These are phyloP conservation scores for Apiospora hydei DNA, from an alignment of 2,329 filamentous ascomycete species.

Conservation along the genomic window DNA sequence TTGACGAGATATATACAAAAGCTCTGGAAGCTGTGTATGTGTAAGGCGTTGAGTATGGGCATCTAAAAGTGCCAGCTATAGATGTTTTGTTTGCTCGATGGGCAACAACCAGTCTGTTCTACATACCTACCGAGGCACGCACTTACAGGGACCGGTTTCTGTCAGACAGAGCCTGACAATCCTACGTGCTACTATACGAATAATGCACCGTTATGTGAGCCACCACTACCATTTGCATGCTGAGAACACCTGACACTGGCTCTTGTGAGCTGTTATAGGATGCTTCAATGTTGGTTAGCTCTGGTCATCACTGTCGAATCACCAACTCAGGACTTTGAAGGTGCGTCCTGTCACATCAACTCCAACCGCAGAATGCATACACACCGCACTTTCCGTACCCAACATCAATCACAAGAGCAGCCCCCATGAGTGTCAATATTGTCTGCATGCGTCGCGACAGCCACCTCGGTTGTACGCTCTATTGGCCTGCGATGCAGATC, in stretches of 20 bases:
- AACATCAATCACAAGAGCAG: neutral
- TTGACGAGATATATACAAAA: neutral
- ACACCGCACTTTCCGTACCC: neutral
- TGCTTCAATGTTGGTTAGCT: neutral
- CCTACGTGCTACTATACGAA: no score
- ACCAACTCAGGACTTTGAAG: neutral
- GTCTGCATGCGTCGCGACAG: neutral
- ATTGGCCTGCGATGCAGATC: slow-evolving; percentile 8
- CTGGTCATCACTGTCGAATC: neutral
- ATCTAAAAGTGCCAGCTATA: no score
- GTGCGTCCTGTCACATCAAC: neutral
- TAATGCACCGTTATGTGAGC: no score
- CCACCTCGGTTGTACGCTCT: neutral
- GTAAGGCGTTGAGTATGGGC: no score
- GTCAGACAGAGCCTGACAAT: no score
- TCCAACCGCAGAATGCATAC: neutral
- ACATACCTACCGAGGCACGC: no score
- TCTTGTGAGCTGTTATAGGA: neutral
- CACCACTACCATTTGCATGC: no score
- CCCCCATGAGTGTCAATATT: neutral
- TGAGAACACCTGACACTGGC: neutral
- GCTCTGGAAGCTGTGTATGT: no score
- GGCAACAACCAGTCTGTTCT: no score
- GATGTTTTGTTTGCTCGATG: no score
- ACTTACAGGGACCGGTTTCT: no score